Evolutionary conservation across 768 basidiomycete species (phyloP), one percentile per base, ranked within the genome.

Genomic region (Amyloporia xantha): DNA sequence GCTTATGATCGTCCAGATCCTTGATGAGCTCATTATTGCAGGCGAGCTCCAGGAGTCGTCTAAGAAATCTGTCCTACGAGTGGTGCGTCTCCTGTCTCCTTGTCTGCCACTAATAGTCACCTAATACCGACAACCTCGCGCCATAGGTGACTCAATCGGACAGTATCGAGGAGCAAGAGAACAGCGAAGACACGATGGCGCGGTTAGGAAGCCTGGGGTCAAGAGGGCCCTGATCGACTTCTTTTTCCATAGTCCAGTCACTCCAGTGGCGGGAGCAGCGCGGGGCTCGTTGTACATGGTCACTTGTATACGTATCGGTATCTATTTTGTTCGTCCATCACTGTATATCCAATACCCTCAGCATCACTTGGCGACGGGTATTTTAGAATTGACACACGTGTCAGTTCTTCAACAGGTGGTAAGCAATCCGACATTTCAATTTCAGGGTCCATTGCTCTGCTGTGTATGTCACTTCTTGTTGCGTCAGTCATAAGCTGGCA

Each of bases 21-120:
- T 98, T 30, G 95, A 98, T 61, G 94, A 97, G 65, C 75, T 97
- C 37, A 81, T 98, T 56, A 86, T 96, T 25, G 85, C 90, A 11
- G 95, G 95, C 37, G 95, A 98, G 67, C 70, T 98, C 57, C 89
- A 92, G 67, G 95, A 98, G 63, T 85, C 92, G 0, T 92, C 88
- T 17, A 92, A 86, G 71, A 77, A 78, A 48, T 75, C 73, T 2
- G 81, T 84, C 2, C 65, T 88, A 15, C 75, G 79, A 42, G 79
- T 81, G 63, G 79, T 81, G 53, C 19, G 67, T 27, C 12, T 45
- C 19, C 15, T 4, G 9, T 11, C 24, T 23, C 4, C 27, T 15
- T 15, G 12, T 46, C 17, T 36, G 20, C 30, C 21, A 39, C 33
- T 47, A 17, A 27, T 4, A 33, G 13, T 20, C 9, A 30, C 2